Evolutionary conservation across 1,284 basidiomycete species (phyloP).

Genomic region (Filobasidium uniguttulatum): DNA sequence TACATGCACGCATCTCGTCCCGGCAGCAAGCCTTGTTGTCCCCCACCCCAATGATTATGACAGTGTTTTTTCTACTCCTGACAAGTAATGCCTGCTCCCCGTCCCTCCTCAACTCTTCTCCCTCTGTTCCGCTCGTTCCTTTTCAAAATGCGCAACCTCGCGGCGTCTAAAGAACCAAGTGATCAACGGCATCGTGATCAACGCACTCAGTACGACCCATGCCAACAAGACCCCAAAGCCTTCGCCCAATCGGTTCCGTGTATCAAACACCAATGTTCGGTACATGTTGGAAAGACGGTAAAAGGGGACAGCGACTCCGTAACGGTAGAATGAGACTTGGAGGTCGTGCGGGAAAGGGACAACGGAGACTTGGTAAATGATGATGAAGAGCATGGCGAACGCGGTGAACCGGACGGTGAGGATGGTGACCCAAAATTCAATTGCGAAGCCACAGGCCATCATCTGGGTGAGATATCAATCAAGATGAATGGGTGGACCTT

Average conservation of each 20-base stretch:
- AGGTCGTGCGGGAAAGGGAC: conserved; percentile 47
- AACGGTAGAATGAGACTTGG: conserved; percentile 49
- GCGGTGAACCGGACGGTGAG: conserved; percentile 31
- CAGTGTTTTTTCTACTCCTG: too few relatives aligned
- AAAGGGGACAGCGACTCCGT: conserved; percentile 49
- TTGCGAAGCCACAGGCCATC: conserved; percentile 40
- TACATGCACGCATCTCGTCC: too few relatives aligned
- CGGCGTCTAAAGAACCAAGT: conserved; percentile 38
- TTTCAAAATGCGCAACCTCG: conserved; percentile 24
- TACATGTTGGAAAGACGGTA: conserved; percentile 33
- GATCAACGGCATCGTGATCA: conserved; percentile 37
- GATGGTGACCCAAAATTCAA: conserved; percentile 42
- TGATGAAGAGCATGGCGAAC: conserved; percentile 38
- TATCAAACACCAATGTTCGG: conserved; percentile 47
- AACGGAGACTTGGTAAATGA: conserved; percentile 48
- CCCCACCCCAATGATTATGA: too few relatives aligned
- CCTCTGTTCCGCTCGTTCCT: conserved; percentile 18
- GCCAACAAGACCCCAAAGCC: conserved; percentile 42
- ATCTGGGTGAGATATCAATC: conserved; percentile 5
- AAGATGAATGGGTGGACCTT: not conserved
- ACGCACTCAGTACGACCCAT: conserved; percentile 38
- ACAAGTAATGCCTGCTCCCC: too few relatives aligned
- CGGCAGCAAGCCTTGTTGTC: too few relatives aligned
- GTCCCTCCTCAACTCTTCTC: too few relatives aligned
- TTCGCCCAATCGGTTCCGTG: conserved; percentile 44